Percentiles rank a stretch among this genome's conserved stretches.
Evolutionary conservation across 371 early-diverging fungal species (phyloP).

Genomic region (Thermomucor indicae-seudaticae): DNA sequence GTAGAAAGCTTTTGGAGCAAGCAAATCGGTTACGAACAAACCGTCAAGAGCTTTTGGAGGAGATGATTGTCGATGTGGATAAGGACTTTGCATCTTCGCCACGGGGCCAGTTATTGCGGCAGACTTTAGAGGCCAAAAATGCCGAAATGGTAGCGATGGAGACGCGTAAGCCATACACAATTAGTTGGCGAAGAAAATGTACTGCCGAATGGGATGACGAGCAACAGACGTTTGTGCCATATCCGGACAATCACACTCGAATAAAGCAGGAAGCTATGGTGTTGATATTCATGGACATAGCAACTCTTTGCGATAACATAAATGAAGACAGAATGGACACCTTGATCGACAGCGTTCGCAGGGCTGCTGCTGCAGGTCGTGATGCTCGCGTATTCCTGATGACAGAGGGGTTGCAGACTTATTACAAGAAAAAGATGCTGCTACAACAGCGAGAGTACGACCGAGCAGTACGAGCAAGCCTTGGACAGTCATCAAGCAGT

Average conservation of each 20-base stretch:
- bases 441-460: conserved; percentile 34
- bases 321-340: conserved; percentile 10
- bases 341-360: conserved; percentile 16
- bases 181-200: conserved; percentile 51
- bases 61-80: conserved; percentile 55
- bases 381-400: conserved; percentile 37
- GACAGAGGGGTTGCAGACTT: conserved; percentile 51
- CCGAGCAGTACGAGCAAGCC: conserved; percentile 23
- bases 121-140: conserved; percentile 2
- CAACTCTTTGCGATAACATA: conserved; percentile 29
- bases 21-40: conserved; percentile 33
- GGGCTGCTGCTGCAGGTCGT: neutral
- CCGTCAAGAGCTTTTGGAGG: conserved; percentile 38
- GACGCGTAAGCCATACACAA: conserved; percentile 11
- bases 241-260: conserved; percentile 15
- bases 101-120: conserved; percentile 7
- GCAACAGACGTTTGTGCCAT: conserved; percentile 42
- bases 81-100: conserved; percentile 14
- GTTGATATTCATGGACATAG: conserved; percentile 36
- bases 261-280: conserved; percentile 40
- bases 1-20: conserved; percentile 23
- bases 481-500: conserved; percentile 6
- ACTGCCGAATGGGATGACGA: conserved; percentile 47
- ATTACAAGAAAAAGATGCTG: conserved; percentile 37
- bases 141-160: neutral